Percentiles rank a stretch among this genome's conserved stretches.
Evolutionary conservation across 2,329 filamentous ascomycete species (phyloP).

Genomic region (Camptophora hylomeconis): DNA sequence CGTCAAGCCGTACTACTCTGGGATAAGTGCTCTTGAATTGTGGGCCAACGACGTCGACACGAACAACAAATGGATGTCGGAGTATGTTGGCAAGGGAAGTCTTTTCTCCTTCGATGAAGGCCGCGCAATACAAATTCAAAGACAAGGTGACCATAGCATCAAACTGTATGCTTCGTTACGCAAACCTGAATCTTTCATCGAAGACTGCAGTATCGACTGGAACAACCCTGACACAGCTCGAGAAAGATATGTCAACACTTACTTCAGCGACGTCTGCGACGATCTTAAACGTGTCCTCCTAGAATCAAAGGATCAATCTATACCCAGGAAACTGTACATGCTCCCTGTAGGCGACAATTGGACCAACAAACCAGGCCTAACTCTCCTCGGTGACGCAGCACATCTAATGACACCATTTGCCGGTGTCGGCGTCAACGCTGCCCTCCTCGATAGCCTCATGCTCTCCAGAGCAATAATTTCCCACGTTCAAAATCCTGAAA

Average conservation of each 20-base stretch:
- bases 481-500: conserved; percentile 4
- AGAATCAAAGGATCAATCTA: conserved; percentile 27
- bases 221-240: conserved; percentile 27
- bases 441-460: conserved; percentile 12
- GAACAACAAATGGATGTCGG: conserved; percentile 30
- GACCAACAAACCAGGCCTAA: conserved; percentile 35
- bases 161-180: conserved; percentile 26
- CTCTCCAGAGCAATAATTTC: conserved; percentile 14
- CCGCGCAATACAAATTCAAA: conserved; percentile 30
- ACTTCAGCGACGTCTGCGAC: conserved; percentile 31
- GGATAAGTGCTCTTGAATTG: conserved; percentile 33
- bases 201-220: conserved; percentile 34
- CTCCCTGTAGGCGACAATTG: conserved; percentile 40
- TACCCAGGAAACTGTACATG: conserved; percentile 35
- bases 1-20: conserved; percentile 8
- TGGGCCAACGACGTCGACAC: conserved; percentile 29
- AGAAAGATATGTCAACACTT: conserved; percentile 25
- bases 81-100: conserved; percentile 36
- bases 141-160: conserved; percentile 38
- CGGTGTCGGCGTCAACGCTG: conserved; percentile 13
- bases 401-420: conserved; percentile 14
- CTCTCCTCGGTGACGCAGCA: conserved; percentile 35
- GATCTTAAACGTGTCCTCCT: conserved; percentile 30
- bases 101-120: conserved; percentile 33
- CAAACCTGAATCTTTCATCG: conserved; percentile 25